phyloP scores from a whole-genome alignment of 2,329 filamentous ascomycete genomes.

The Calonectria montana region DNA sequence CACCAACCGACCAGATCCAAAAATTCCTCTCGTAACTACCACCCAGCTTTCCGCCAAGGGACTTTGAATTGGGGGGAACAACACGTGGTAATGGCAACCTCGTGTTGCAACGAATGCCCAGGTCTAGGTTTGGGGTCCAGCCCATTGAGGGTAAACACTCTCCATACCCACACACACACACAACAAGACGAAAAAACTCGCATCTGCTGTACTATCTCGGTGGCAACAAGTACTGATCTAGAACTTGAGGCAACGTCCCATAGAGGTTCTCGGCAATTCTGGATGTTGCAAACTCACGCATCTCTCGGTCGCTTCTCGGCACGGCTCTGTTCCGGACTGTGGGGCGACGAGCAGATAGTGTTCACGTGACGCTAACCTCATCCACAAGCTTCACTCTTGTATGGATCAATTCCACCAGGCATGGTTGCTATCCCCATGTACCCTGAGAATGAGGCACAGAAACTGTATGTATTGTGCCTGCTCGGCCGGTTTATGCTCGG shows the following conservation, averaged over 20 bases:
- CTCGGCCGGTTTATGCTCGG: conserved; percentile 16
- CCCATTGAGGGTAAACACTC: background rate
- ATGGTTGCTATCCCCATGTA: conserved; percentile 22
- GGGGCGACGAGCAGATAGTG: conserved; percentile 4
- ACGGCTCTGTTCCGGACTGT: conserved; percentile 19
- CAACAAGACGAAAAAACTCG: background rate
- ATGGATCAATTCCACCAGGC: conserved; percentile 20
- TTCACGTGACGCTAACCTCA: conserved; percentile 23
- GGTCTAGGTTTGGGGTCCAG: background rate
- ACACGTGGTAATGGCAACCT: conserved; percentile 1
- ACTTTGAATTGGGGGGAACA: background rate
- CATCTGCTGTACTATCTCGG: background rate
- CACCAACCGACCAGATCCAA: conserved; percentile 3
- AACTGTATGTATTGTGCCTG: conserved; percentile 1
- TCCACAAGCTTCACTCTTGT: conserved; percentile 23
- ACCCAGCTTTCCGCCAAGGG: background rate
- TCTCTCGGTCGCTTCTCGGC: conserved; percentile 16
- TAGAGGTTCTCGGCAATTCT: background rate
- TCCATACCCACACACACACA: background rate
- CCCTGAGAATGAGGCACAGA: background rate
- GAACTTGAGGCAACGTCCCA: background rate
- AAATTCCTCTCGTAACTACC: conserved; percentile 7
- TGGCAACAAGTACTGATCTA: background rate
- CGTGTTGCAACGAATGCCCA: background rate
- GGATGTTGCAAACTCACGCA: background rate